Percentiles rank a stretch among this genome's conserved stretches.
Evolutionary conservation across 495 filamentous ascomycete species (phyloP).

Genomic region (Neurospora sp.): DNA sequence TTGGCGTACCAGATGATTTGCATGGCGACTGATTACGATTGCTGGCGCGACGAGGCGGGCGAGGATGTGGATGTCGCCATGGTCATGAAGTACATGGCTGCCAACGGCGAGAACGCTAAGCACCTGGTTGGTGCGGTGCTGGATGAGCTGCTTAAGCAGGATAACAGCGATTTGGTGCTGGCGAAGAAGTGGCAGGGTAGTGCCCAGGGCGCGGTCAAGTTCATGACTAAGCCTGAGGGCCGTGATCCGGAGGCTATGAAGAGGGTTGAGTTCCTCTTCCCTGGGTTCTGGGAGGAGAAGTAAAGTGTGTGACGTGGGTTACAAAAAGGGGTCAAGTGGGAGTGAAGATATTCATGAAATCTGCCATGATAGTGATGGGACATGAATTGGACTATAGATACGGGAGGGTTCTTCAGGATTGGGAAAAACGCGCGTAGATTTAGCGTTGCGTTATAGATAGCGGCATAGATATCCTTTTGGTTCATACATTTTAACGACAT

Average conservation of each 20-base stretch:
- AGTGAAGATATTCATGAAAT: background rate
- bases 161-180: constrained; percentile 61
- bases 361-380: background rate
- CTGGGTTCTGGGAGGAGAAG: constrained; percentile 39
- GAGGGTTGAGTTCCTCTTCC: constrained; percentile 71
- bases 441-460: background rate
- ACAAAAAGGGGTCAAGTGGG: background rate
- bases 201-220: constrained; percentile 56
- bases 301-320: constrained; percentile 3
- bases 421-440: background rate
- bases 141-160: constrained; percentile 68
- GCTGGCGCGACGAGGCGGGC: constrained; percentile 58
- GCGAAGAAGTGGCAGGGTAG: constrained; percentile 65
- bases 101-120: constrained; percentile 79
- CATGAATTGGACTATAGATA: background rate
- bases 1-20: constrained; percentile 96
- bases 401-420: background rate
- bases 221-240: constrained; percentile 58
- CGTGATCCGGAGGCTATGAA: constrained; percentile 53
- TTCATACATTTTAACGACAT: background rate
- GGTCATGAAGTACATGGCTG: constrained; percentile 94
- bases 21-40: constrained; percentile 99
- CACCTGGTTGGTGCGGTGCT: constrained; percentile 77
- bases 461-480: background rate
- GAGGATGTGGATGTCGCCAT: constrained; percentile 86